Evolutionary conservation across 768 basidiomycete species (phyloP), one percentile per base, ranked within the genome.

Genomic region (Agrocybe chaxingu): DNA sequence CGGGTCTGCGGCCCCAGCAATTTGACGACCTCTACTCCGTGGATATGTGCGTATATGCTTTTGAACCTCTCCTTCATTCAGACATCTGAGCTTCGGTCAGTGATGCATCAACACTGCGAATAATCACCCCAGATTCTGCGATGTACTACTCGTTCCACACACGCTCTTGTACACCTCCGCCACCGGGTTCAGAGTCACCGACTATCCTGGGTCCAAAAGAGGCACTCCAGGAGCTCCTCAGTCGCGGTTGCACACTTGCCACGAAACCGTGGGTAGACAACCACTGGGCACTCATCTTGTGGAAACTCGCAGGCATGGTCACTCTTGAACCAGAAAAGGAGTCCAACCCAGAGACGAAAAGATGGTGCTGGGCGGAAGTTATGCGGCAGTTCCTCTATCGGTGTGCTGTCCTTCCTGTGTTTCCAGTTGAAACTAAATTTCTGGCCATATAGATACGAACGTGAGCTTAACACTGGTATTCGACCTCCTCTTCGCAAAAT

Each of bases 261-360:
- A 89, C 84, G 7, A 72, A 82, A 55, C 67, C 74, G 18, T 99
- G 97, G 97, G 84, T 97, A 1, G 80, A 88, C 45, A 98, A 98
- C 59, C 94, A 97, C 58, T 99, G 93, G 90, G 66, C 71, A 8
- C 69, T 94, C 40, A 82, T 98, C 30, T 75, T 99, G 3, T 99
- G 97, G 97, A 99, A 99, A 69, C 69, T 97, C 16, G 92, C 93
- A 3, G 88, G 90, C 9, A 82, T 92, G 78, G 86, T 84, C 1
- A 73, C 77, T 33, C 74, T 93, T 1, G 83, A 90, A 51, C 93
- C 94, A 3, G 65, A 75, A 19, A 70, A 73, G 36, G 83, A 83
- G 60, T 61, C 52, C 10, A 67, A 78, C 41, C 70, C 75, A 43
- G 56, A 57, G 13, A 66, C 60, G 48, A 81, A 73, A 55, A 71